A percentile compares a stretch with the other conserved stretches of the same genome.
Conservation (phyloP, 2,329 filamentous ascomycete genomes). For the Escovopsis sp. region DNA sequence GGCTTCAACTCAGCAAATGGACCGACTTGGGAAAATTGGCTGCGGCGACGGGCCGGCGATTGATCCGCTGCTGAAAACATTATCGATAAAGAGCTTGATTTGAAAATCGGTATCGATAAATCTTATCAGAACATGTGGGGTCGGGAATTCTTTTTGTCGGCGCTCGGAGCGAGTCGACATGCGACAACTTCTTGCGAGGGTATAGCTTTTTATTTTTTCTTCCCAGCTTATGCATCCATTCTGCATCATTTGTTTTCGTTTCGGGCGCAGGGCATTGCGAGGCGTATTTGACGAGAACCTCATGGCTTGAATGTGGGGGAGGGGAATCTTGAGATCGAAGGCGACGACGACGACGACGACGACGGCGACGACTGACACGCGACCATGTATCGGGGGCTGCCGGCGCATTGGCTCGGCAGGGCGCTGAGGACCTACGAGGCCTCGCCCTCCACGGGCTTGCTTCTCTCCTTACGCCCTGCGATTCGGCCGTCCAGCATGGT, state of each 20-base stretch:
- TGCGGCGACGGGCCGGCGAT: slow-evolving; percentile 11
- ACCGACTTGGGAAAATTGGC: slow-evolving; percentile 11
- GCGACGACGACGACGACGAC: background rate
- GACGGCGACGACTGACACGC: background rate
- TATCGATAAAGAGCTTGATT: no score
- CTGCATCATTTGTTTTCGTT: background rate
- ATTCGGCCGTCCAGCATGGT: slow-evolving; percentile 15
- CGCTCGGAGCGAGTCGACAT: background rate
- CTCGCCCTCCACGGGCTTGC: slow-evolving; percentile 23
- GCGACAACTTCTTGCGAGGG: background rate
- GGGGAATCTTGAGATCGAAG: background rate
- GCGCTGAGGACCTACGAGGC: slow-evolving; percentile 28
- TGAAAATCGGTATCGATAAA: no score
- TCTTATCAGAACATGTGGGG: no score
- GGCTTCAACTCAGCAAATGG: slow-evolving; percentile 1
- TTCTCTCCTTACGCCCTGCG: slow-evolving; percentile 34
- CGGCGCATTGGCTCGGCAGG: slow-evolving; percentile 27
- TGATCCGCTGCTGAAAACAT: slow-evolving; percentile 6
- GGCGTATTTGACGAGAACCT: background rate
- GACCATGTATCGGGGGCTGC: slow-evolving; percentile 29
- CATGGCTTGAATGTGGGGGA: background rate
- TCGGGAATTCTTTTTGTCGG: no score
- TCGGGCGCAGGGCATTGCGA: background rate
- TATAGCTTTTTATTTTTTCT: background rate
- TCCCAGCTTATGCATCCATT: background rate